Percentiles rank a stretch among this genome's conserved stretches.
phyloP scores from a whole-genome alignment of 257 asterid genomes.

The Scutellaria minor region DNA sequence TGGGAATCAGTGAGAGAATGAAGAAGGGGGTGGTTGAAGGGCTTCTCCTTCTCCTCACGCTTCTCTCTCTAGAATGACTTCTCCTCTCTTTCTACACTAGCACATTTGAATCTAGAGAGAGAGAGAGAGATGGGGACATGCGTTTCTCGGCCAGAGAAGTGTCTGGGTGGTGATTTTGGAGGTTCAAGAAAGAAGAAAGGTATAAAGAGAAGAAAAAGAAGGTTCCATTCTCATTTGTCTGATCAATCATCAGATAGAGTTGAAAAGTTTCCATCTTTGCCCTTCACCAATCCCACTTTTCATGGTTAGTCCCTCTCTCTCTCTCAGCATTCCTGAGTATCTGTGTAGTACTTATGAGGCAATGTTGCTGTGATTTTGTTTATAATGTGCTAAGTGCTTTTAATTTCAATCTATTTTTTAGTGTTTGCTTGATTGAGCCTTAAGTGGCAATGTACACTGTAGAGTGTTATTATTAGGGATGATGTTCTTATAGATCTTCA shows the following conservation, averaged over 20 bases:
- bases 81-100: slow-evolving; percentile 31
- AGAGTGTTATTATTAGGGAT: not conserved
- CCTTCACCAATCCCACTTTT: slow-evolving; percentile 56
- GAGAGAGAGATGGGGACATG: slow-evolving; percentile 75
- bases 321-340: not conserved
- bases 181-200: slow-evolving; percentile 53
- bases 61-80: slow-evolving; percentile 34
- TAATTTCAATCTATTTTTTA: too few relatives aligned
- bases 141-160: slow-evolving; percentile 74
- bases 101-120: not conserved
- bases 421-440: not conserved
- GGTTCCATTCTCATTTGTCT: slow-evolving; percentile 50
- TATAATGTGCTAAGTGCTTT: not conserved
- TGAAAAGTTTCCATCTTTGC: slow-evolving; percentile 57
- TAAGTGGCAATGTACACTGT: not conserved
- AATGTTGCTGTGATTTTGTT: not conserved
- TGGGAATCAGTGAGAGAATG: slow-evolving; percentile 12
- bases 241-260: slow-evolving; percentile 62
- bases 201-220: slow-evolving; percentile 56
- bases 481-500: not conserved
- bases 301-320: slow-evolving; percentile 49
- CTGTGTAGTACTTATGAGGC: not conserved
- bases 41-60: slow-evolving; percentile 36
- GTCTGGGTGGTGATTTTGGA: slow-evolving; percentile 62
- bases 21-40: slow-evolving; percentile 32